Conservation (phyloP, 495 filamentous ascomycete genomes). For the Annulohypoxylon nitens region DNA sequence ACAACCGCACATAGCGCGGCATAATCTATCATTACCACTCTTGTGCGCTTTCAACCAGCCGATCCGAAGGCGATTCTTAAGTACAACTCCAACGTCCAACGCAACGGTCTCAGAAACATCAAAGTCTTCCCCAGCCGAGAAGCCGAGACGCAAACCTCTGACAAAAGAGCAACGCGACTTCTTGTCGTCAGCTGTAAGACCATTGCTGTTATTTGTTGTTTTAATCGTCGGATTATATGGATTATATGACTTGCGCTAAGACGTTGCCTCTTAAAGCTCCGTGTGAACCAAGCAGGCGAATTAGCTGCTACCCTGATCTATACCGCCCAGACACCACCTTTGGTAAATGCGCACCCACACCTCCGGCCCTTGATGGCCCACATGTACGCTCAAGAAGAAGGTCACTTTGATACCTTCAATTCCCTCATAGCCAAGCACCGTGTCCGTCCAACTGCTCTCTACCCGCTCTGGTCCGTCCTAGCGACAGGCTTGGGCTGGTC, state of each 20-base stretch:
- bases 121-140: conserved; percentile 23
- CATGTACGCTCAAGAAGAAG: conserved; percentile 97
- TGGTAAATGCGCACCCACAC: conserved; percentile 83
- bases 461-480: conserved; percentile 88
- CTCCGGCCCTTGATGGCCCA: conserved; percentile 91
- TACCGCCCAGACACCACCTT: conserved; percentile 79
- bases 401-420: conserved; percentile 89
- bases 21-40: conserved; percentile 7
- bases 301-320: conserved; percentile 90
- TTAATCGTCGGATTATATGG: neutral
- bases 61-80: conserved; percentile 25
- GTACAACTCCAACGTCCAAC: conserved; percentile 20
- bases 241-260: conserved; percentile 34
- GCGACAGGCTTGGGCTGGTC: conserved; percentile 89
- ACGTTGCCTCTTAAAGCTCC: conserved; percentile 61
- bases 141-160: conserved; percentile 70
- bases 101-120: conserved; percentile 20
- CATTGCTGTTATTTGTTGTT: neutral
- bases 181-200: conserved; percentile 78
- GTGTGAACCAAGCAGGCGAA: conserved; percentile 93
- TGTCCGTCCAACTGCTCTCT: conserved; percentile 92
- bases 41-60: neutral
- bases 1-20: conserved; percentile 16
- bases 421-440: conserved; percentile 85
- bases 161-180: conserved; percentile 77